Evolutionary conservation across 371 early-diverging fungal genomes (phyloP).

Genomic region (Mortierella sp.): DNA sequence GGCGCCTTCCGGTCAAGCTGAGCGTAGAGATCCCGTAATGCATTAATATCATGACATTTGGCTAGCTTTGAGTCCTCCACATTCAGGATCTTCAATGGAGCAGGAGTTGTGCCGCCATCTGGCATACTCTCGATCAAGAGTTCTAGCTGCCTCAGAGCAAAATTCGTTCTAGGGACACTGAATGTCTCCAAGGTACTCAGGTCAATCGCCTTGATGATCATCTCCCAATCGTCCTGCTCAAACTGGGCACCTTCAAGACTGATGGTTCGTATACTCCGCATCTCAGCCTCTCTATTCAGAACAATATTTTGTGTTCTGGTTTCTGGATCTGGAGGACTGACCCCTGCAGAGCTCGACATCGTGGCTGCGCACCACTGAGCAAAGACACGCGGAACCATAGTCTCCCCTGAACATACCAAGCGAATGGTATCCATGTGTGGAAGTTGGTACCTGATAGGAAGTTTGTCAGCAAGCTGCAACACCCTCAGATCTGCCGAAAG

Average conservation of each 20-base stretch:
- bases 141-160: neutral
- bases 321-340: neutral
- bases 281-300: neutral
- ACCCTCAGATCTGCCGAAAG: neutral
- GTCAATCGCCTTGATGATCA: conserved; percentile 1
- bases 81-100: neutral
- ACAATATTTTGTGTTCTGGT: neutral
- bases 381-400: neutral
- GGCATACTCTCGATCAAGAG: neutral
- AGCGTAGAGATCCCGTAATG: neutral
- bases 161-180: neutral
- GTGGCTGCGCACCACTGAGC: neutral
- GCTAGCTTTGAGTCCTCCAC: neutral
- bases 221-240: neutral
- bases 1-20: neutral
- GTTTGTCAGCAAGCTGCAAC: neutral
- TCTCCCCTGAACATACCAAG: neutral
- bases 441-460: neutral
- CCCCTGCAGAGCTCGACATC: neutral
- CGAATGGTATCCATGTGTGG: neutral
- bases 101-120: neutral
- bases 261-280: neutral
- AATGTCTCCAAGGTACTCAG: neutral
- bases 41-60: neutral
- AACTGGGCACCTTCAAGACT: conserved; percentile 1